Conservation (phyloP, 2,329 filamentous ascomycete species). For the Ceratocystiopsis brevicomis region DNA sequence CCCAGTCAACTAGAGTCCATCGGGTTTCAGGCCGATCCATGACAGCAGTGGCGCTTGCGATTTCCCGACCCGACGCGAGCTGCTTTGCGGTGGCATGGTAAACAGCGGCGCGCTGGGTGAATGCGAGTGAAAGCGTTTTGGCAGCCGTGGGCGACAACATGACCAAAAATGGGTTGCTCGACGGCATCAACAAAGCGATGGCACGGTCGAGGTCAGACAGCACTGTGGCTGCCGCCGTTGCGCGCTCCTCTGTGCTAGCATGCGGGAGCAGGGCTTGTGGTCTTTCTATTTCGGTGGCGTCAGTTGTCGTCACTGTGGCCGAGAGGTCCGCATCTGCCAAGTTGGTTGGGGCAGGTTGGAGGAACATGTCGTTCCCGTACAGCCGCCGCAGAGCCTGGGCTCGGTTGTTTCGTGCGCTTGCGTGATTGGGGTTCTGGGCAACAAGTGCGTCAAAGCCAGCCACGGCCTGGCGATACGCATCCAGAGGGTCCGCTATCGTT, state of each 20-base stretch:
- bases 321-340: no score
- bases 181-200: slow-evolving; percentile 39
- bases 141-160: slow-evolving; percentile 45
- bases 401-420: slow-evolving; percentile 56
- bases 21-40: slow-evolving; percentile 17
- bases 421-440: slow-evolving; percentile 40
- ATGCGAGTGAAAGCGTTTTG: slow-evolving; percentile 47
- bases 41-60: not conserved
- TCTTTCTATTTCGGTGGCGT: no score
- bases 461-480: slow-evolving; percentile 29
- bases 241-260: not conserved
- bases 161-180: slow-evolving; percentile 15
- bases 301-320: no score
- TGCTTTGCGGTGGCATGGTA: slow-evolving; percentile 39
- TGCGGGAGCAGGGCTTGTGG: no score
- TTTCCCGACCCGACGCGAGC: not conserved
- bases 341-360: slow-evolving; percentile 12
- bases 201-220: slow-evolving; percentile 37
- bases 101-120: slow-evolving; percentile 52
- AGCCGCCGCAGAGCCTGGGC: slow-evolving; percentile 46
- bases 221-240: slow-evolving; percentile 13
- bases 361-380: slow-evolving; percentile 40
- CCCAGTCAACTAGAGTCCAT: slow-evolving; percentile 38
- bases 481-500: slow-evolving; percentile 16
- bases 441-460: slow-evolving; percentile 36